Percentiles rank a stretch among this genome's conserved stretches.
phyloP scores from a whole-genome alignment of 441 rosid species.

The Gossypium davidsonii region DNA sequence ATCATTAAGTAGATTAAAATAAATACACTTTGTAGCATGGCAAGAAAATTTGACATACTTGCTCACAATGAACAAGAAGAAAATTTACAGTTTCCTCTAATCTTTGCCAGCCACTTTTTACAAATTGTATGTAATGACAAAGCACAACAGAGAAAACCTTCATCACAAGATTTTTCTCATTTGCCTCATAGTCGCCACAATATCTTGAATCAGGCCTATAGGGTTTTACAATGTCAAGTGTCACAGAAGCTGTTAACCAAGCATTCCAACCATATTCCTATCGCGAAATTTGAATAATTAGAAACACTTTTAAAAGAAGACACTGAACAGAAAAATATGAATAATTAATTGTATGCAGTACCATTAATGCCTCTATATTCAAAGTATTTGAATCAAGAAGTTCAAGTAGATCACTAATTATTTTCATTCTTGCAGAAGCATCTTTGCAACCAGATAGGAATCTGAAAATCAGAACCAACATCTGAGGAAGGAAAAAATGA shows the following conservation, averaged over 20 bases:
- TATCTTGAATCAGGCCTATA: constrained; percentile 42
- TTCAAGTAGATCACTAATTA: constrained; percentile 73
- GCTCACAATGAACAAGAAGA: constrained; percentile 58
- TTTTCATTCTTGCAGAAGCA: constrained; percentile 58
- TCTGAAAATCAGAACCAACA: constrained; percentile 67
- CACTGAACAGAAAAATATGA: not conserved
- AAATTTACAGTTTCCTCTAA: constrained; percentile 92
- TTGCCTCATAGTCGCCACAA: constrained; percentile 38
- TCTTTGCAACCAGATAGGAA: constrained; percentile 68
- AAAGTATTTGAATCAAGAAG: constrained; percentile 87
- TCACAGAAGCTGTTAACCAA: constrained; percentile 67
- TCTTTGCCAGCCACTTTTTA: constrained; percentile 99
- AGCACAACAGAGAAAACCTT: constrained; percentile 77
- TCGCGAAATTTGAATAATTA: constrained; percentile 24
- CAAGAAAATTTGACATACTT: constrained; percentile 40
- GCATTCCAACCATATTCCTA: constrained; percentile 97
- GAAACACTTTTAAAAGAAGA: constrained; percentile 13
- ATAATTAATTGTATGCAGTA: constrained; percentile 26
- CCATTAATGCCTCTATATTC: constrained; percentile 94
- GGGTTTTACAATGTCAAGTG: constrained; percentile 65
- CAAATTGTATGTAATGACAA: constrained; percentile 69
- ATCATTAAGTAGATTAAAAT: not conserved
- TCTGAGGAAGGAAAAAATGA: constrained; percentile 87
- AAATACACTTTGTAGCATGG: not conserved
- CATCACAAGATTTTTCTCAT: constrained; percentile 69